Evolutionary conservation across 495 filamentous ascomycete species (phyloP), one percentile per base, ranked within the genome.

Genomic region (Penicillium samsonianum): DNA sequence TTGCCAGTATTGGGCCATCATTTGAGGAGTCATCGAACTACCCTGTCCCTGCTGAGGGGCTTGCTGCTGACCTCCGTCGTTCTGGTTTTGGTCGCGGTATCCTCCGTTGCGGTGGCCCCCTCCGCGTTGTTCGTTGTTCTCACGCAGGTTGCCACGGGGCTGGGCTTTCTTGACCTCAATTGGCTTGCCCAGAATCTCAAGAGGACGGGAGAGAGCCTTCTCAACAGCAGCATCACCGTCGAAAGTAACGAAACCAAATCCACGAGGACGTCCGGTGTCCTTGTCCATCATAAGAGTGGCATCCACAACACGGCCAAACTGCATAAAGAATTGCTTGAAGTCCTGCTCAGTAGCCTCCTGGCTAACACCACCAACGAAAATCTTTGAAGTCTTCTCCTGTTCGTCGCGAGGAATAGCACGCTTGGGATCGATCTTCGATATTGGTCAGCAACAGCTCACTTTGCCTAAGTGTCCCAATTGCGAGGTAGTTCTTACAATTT

Each of bases 261-360:
- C 94, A 58, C 94, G 86, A 4, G 94, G 94, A 22, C 94, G 86
- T 31, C 92, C 92, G 8, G 94, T 98, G 67, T 98, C 94, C 73
- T 98, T 98, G 73, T 98, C 94, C 83, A 98, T 98, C 94, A 98
- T 98, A 19, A 98, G 82, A 1, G 94, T 98, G 11, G 94, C 94
- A 72, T 98, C 94, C 43, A 98, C 86, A 28, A 98, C 94, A 53
- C 94, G 86, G 40, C 94, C 94, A 65, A 96, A 98, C 69, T 96
- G 90, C 71, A 88, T 89, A 73, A 98, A 98, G 73, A 96, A 98
- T 40, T 93, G 85, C 65, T 91, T 91, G 73, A 98, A 98, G 67
- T 98, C 91, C 41, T 90, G 84, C 62, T 98, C 94, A 1, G 89
- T 96, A 0, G 92, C 92, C 64, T 98, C 94, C 78, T 97, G 94